phyloP scores from a whole-genome alignment of 116 monocot genomes.

The Thalassia testudinum region DNA sequence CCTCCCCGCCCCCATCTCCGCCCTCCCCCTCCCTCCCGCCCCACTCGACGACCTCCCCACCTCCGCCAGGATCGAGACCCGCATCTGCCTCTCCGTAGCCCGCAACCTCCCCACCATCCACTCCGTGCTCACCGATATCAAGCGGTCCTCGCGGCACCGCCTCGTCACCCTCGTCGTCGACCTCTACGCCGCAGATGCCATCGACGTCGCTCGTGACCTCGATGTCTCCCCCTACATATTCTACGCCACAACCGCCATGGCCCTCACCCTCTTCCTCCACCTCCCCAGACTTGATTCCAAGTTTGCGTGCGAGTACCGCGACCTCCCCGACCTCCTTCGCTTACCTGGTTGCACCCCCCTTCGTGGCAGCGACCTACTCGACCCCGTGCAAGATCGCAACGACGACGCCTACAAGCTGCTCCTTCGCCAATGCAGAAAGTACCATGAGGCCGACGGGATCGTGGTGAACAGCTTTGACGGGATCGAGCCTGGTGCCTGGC shows the following conservation, averaged over 20 bases:
- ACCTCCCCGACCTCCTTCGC: neutral
- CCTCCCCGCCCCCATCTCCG: slow-evolving; percentile 1
- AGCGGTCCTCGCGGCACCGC: neutral
- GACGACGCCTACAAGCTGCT: slow-evolving; percentile 21
- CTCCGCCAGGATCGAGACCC: slow-evolving; percentile 6
- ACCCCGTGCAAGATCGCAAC: slow-evolving; percentile 13
- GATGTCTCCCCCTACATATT: slow-evolving; percentile 23
- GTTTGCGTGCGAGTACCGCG: slow-evolving; percentile 2
- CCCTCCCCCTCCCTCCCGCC: neutral
- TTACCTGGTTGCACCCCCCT: slow-evolving; percentile 61
- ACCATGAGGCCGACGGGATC: slow-evolving; percentile 28
- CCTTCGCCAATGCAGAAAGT: slow-evolving; percentile 7
- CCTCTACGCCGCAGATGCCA: slow-evolving; percentile 18
- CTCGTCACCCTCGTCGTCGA: slow-evolving; percentile 34
- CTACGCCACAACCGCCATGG: slow-evolving; percentile 13
- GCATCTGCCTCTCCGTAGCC: neutral
- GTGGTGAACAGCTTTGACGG: slow-evolving; percentile 43
- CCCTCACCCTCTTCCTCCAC: slow-evolving; percentile 10
- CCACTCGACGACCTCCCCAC: neutral
- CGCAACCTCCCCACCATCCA: slow-evolving; percentile 3
- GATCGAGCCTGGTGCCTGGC: slow-evolving; percentile 14
- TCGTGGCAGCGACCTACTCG: slow-evolving; percentile 22
- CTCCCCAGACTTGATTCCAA: slow-evolving; percentile 1
- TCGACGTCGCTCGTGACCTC: slow-evolving; percentile 19
- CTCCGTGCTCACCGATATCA: neutral